A percentile compares a stretch with the other conserved stretches of the same genome.
Conservation (phyloP, 1,139 yeast species). For the Suhomyces maxii region DNA sequence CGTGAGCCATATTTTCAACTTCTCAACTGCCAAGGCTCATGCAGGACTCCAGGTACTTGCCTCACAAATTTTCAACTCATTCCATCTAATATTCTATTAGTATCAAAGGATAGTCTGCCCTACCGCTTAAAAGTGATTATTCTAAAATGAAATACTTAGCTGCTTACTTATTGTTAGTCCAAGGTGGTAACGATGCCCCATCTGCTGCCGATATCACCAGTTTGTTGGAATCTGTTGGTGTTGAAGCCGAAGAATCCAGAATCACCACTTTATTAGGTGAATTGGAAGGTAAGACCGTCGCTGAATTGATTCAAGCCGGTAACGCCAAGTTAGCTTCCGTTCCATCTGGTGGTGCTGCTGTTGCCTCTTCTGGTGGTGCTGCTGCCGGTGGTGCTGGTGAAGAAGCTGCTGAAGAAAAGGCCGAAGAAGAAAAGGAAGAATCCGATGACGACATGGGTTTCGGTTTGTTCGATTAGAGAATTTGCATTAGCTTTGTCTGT, state of each 20-base stretch:
- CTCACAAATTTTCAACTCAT: slow-evolving; percentile 8
- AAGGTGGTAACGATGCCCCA: slow-evolving; percentile 82
- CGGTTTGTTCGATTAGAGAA: slow-evolving; percentile 80
- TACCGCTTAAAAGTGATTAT: slow-evolving; percentile 60
- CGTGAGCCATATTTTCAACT: slow-evolving; percentile 1
- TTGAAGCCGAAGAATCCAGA: slow-evolving; percentile 76
- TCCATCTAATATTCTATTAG: slow-evolving; percentile 8
- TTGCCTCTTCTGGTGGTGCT: slow-evolving; percentile 48
- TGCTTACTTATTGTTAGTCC: slow-evolving; percentile 84
- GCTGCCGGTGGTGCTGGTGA: slow-evolving; percentile 42
- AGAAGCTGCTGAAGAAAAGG: slow-evolving; percentile 40
- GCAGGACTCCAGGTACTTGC: slow-evolving; percentile 3
- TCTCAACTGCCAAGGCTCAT: background rate
- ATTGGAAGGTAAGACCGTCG: slow-evolving; percentile 75
- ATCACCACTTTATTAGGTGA: slow-evolving; percentile 64
- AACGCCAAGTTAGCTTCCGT: slow-evolving; percentile 78
- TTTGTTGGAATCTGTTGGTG: slow-evolving; percentile 74
- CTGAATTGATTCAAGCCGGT: slow-evolving; percentile 79
- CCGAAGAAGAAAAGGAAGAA: slow-evolving; percentile 40
- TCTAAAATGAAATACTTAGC: slow-evolving; percentile 84
- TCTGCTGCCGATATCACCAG: slow-evolving; percentile 70
- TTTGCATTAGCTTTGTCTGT: slow-evolving; percentile 3
- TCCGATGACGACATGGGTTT: slow-evolving; percentile 82
- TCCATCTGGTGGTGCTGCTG: slow-evolving; percentile 83
- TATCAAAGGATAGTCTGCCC: slow-evolving; percentile 61